Conservation (phyloP, 1,284 basidiomycete genomes). For the Rhizoctonia solani region DNA sequence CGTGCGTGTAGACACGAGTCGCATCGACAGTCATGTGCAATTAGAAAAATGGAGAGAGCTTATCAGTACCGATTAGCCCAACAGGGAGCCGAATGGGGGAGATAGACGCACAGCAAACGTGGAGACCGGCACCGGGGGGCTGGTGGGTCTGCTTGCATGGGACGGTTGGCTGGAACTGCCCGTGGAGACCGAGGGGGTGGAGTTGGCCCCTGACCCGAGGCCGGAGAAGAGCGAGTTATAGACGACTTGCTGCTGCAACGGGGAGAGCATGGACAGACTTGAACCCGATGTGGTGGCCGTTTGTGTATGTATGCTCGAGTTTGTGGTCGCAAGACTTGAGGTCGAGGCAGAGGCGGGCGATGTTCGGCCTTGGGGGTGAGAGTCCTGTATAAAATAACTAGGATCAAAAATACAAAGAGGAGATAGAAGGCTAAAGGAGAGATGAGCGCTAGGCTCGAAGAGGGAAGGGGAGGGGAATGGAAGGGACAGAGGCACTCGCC, state of each 20-base stretch:
- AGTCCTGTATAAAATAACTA: constrained; percentile 37
- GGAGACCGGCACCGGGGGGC: constrained; percentile 3
- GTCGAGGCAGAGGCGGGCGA: constrained; percentile 10
- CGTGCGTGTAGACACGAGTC: background rate
- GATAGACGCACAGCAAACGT: constrained; percentile 7
- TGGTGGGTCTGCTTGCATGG: background rate
- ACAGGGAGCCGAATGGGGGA: background rate
- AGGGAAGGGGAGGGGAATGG: constrained; percentile 21
- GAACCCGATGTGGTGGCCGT: constrained; percentile 1
- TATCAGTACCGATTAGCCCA: constrained; percentile 33
- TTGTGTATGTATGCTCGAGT: background rate
- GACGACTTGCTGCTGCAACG: constrained; percentile 26
- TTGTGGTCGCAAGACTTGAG: constrained; percentile 9
- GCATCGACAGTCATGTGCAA: background rate
- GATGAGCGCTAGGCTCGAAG: too few relatives aligned
- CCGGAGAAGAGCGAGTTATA: constrained; percentile 26
- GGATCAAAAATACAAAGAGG: constrained; percentile 38
- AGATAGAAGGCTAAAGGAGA: too few relatives aligned
- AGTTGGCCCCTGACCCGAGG: background rate
- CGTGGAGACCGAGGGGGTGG: too few relatives aligned
- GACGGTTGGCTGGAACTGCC: too few relatives aligned
- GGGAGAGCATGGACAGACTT: constrained; percentile 18
- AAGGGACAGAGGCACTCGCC: constrained; percentile 41
- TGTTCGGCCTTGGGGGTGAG: constrained; percentile 1
- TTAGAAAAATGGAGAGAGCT: constrained; percentile 26